A percentile compares a stretch with the other conserved stretches of the same genome.
These are phyloP conservation scores for Medicago arabica DNA, from an alignment of 306 rosid species.

Conservation along the genomic window DNA sequence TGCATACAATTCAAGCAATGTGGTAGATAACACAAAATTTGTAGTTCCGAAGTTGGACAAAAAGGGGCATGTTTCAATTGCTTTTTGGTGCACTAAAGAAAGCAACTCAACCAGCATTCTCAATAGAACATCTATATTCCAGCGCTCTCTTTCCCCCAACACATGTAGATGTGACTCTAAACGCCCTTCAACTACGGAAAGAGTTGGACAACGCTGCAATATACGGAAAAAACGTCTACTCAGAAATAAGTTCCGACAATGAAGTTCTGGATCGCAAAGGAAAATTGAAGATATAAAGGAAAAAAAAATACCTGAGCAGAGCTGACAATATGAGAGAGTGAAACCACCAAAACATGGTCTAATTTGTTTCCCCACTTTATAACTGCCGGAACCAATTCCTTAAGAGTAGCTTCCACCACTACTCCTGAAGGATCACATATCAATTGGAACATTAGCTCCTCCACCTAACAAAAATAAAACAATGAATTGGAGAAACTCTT, in stretches of 20 bases:
- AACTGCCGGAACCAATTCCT: slow-evolving; percentile 88
- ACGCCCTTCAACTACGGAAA: slow-evolving; percentile 86
- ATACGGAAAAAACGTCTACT: slow-evolving; percentile 15
- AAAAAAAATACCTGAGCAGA: slow-evolving; percentile 72
- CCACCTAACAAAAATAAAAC: slow-evolving; percentile 71
- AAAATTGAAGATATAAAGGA: slow-evolving; percentile 29
- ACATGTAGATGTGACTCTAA: slow-evolving; percentile 83
- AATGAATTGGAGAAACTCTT: slow-evolving; percentile 49
- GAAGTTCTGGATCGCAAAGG: slow-evolving; percentile 30
- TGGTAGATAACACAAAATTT: slow-evolving; percentile 57
- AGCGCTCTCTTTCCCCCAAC: slow-evolving; percentile 90
- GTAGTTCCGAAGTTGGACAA: slow-evolving; percentile 59
- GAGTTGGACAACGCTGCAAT: slow-evolving; percentile 88
- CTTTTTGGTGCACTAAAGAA: slow-evolving; percentile 69
- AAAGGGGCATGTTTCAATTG: slow-evolving; percentile 79
- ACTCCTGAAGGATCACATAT: slow-evolving; percentile 95
- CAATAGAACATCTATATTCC: slow-evolving; percentile 85
- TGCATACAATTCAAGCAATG: slow-evolving; percentile 80
- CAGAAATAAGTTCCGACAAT: slow-evolving; percentile 31
- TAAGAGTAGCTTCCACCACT: slow-evolving; percentile 86
- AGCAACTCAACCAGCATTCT: slow-evolving; percentile 74
- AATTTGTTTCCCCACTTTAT: slow-evolving; percentile 88
- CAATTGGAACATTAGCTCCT: slow-evolving; percentile 95
- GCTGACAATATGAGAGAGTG: slow-evolving; percentile 71
- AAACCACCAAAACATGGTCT: slow-evolving; percentile 73